Conservation (phyloP, 345 rosid genomes). For the Syzygium aromaticum region DNA sequence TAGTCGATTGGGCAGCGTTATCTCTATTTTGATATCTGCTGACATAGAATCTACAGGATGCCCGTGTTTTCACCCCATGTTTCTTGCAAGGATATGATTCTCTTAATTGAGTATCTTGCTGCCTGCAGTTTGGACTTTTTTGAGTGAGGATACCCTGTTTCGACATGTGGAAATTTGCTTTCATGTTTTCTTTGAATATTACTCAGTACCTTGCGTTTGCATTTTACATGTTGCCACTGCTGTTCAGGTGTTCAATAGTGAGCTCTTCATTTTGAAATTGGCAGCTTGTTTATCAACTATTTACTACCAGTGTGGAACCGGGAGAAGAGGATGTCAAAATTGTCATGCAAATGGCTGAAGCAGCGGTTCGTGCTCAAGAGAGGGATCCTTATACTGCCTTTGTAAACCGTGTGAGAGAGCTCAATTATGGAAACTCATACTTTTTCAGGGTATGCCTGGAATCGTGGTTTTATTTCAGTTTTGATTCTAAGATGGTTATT, state of each 20-base stretch:
- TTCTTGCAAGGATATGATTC: background rate
- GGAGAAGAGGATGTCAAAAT: slow-evolving; percentile 82
- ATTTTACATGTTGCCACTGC: background rate
- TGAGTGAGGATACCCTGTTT: background rate
- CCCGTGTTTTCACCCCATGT: background rate
- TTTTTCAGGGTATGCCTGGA: slow-evolving; percentile 64
- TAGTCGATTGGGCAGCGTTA: background rate
- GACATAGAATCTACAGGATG: background rate
- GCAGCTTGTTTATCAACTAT: slow-evolving; percentile 86
- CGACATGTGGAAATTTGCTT: background rate
- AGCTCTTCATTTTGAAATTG: slow-evolving; percentile 3
- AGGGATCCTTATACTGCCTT: slow-evolving; percentile 92
- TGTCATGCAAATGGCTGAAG: slow-evolving; percentile 92
- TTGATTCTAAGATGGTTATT: background rate
- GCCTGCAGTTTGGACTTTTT: background rate
- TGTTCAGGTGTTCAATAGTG: background rate
- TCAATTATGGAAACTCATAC: slow-evolving; percentile 85
- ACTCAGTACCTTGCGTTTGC: background rate
- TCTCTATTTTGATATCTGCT: background rate
- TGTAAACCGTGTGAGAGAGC: slow-evolving; percentile 72
- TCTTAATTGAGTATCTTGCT: background rate
- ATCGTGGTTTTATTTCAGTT: background rate
- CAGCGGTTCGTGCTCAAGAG: slow-evolving; percentile 79
- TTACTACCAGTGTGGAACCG: slow-evolving; percentile 64
- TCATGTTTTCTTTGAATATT: background rate